Conservation (phyloP, 2,329 filamentous ascomycete species). For the Penicillium sp. region DNA sequence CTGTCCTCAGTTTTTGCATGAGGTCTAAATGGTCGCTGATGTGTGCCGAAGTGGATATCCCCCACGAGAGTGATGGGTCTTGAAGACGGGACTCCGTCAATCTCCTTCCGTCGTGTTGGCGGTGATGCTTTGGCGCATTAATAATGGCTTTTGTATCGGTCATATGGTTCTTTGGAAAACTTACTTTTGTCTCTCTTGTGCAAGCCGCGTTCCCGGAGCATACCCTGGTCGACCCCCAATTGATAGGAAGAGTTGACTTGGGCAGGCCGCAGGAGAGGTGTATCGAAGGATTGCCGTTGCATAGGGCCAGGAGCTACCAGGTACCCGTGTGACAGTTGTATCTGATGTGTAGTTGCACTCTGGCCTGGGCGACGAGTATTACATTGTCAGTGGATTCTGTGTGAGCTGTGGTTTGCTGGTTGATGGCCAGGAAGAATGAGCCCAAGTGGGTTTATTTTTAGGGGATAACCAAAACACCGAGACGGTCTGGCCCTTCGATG, state of each 20-base stretch:
- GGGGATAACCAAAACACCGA: constrained; percentile 1
- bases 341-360: neutral
- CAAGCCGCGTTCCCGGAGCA: neutral
- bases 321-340: constrained; percentile 17
- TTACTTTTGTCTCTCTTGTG: neutral
- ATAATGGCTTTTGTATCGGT: neutral
- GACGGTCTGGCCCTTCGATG: constrained; percentile 1
- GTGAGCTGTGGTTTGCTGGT: neutral
- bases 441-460: constrained; percentile 21
- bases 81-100: constrained; percentile 2
- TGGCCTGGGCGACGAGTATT: no score
- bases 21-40: neutral
- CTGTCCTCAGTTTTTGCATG: neutral
- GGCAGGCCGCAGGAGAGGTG: neutral
- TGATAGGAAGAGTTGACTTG: neutral
- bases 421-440: constrained; percentile 2
- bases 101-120: constrained; percentile 9
- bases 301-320: constrained; percentile 20
- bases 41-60: neutral
- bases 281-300: constrained; percentile 6
- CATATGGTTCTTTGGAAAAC: neutral
- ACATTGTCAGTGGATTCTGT: no score
- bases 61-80: neutral
- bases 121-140: neutral
- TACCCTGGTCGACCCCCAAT: neutral